Percentiles rank a stretch among this genome's conserved stretches.
phyloP scores from a whole-genome alignment of 2,329 filamentous ascomycete genomes.

The Didymosphaeria variabile region DNA sequence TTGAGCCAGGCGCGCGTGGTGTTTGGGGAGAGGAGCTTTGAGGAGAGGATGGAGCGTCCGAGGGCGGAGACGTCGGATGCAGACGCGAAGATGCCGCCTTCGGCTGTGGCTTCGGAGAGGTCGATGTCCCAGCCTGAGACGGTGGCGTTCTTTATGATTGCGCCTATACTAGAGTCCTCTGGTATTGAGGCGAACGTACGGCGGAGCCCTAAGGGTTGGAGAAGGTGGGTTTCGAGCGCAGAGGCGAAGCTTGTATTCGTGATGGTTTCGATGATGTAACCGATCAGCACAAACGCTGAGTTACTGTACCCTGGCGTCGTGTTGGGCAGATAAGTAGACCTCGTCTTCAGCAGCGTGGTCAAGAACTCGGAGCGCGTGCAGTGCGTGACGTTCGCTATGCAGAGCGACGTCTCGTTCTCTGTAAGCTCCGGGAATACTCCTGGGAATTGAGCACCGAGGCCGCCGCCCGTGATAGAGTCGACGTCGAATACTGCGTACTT shows the following conservation, averaged over 20 bases:
- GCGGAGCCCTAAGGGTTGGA: conserved; percentile 42
- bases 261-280: background rate
- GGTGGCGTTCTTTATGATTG: no score
- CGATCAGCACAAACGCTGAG: background rate
- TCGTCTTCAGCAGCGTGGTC: no score
- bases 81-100: no score
- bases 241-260: background rate
- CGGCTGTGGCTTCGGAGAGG: no score
- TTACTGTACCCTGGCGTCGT: background rate
- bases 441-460: background rate
- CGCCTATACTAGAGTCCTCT: no score
- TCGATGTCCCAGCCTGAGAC: no score
- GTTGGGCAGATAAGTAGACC: no score
- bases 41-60: conserved; percentile 41
- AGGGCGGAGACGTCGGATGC: no score
- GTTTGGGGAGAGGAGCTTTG: conserved; percentile 43
- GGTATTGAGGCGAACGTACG: no score
- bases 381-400: background rate
- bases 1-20: conserved; percentile 53
- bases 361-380: no score
- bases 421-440: background rate
- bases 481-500: background rate
- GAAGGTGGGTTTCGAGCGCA: conserved; percentile 16
- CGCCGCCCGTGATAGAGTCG: background rate
- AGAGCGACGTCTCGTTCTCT: background rate